These are phyloP conservation scores for Fabrea salina DNA, from an alignment of 169 alveolate genomes.

Conservation along the genomic window DNA sequence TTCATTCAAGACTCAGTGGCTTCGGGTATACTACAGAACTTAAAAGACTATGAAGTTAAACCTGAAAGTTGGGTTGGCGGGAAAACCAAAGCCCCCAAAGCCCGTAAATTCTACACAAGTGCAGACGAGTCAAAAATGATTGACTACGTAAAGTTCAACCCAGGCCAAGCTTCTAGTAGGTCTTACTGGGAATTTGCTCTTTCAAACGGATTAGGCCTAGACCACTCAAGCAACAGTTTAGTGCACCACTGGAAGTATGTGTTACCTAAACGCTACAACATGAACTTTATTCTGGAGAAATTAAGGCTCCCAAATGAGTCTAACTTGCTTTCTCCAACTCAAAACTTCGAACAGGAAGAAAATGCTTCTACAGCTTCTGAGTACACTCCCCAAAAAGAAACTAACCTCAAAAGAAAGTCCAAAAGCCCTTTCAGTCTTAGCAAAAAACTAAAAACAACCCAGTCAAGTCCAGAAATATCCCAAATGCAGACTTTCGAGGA, in stretches of 20 bases:
- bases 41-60: background rate
- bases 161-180: background rate
- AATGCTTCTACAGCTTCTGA: too few species aligned
- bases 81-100: background rate
- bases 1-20: background rate
- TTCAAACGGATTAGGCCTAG: background rate
- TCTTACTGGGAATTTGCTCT: slow-evolving; percentile 3
- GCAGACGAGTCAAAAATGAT: background rate
- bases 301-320: too few species aligned
- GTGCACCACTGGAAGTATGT: background rate
- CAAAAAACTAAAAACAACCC: too few species aligned
- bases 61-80: background rate
- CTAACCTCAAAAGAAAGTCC: too few species aligned
- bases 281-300: too few species aligned
- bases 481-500: too few species aligned
- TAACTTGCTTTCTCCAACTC: too few species aligned
- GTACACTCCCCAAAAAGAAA: too few species aligned
- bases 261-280: background rate
- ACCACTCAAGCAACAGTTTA: slow-evolving; percentile 8
- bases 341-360: too few species aligned
- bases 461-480: too few species aligned
- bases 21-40: background rate
- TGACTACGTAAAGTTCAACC: background rate
- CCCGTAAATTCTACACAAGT: background rate
- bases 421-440: too few species aligned